Evolutionary conservation across 129 eudicot species (phyloP), one percentile per base, ranked within the genome.

Genomic region (Erigeron canadensis): DNA sequence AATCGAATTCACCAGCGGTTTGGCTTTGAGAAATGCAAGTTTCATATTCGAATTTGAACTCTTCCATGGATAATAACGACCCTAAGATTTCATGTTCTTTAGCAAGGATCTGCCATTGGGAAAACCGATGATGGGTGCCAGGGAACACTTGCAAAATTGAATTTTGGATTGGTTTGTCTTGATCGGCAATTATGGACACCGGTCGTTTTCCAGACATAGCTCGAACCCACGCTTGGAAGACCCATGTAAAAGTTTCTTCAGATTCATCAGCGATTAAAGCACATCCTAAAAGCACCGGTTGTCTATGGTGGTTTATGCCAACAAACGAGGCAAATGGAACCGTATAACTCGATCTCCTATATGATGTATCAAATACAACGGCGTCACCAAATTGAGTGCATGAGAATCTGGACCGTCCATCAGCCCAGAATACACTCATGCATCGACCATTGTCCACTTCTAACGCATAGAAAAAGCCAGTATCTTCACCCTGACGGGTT

Each of bases 351-450:
- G 76, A 76, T 63, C 87, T 81, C 78, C 86, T 85, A 60, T 87
- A 90, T 4, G 89, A 40, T 18, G 97, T 87, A 63, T 87, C 97
- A 18, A 90, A 85, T 13, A 87, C 81, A 54, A 90, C 63, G 22
- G 89, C 88, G 61, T 90, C 97, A 17, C 97, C 97, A 48, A 90
- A 90, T 57, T 90, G 95, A 17, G 87, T 75, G 77, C 89, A 81
- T 0, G 89, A 80, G 58, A 90, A 90, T 81, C 97, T 81, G 4
- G 97, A 85, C 44, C 91, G 86, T 5, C 87, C 87, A 67, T 90
- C 97, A 5, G 91, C 97, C 97, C 97, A 90, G 71, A 90, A 90
- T 23, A 87, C 23, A 53, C 83, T 87, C 95, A 87, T 81, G 78
- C 78, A 84, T 70, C 81, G 82, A 41, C 88, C 86, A 13, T 84